Evolutionary conservation across 257 asterid genomes (phyloP).

Genomic region (Nicotiana obtusifolia): DNA sequence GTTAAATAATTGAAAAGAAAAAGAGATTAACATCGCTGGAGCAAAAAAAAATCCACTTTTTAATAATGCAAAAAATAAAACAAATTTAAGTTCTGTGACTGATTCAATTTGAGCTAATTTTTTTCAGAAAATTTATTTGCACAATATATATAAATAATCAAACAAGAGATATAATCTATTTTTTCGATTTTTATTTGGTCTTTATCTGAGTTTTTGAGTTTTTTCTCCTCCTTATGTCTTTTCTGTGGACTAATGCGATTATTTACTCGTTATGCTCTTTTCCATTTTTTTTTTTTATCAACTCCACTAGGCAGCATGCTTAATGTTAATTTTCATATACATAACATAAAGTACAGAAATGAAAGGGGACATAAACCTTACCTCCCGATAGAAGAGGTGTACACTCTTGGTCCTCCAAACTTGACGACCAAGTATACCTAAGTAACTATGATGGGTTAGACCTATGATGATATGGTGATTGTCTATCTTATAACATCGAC

Average conservation of each 20-base stretch:
- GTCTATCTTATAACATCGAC: no score
- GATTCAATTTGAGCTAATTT: neutral
- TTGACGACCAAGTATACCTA: no score
- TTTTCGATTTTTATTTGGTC: neutral
- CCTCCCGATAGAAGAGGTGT: no score
- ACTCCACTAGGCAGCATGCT: no score
- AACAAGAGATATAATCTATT: neutral
- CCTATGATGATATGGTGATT: no score
- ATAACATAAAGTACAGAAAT: no score
- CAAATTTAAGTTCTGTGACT: neutral
- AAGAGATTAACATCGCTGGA: neutral
- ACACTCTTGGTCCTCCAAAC: no score
- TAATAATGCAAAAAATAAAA: neutral
- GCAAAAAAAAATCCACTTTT: neutral
- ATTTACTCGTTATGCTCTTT: no score
- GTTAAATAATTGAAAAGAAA: neutral
- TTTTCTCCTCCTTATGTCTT: neutral
- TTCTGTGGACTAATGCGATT: neutral
- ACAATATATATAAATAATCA: neutral
- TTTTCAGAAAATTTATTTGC: neutral
- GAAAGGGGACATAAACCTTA: no score
- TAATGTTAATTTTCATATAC: no score
- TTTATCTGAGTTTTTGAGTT: neutral
- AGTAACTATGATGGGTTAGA: no score
- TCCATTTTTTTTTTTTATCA: no score